phyloP scores from a whole-genome alignment of 2,329 filamentous ascomycete species.

The Ophidiomyces ophidiicola region DNA sequence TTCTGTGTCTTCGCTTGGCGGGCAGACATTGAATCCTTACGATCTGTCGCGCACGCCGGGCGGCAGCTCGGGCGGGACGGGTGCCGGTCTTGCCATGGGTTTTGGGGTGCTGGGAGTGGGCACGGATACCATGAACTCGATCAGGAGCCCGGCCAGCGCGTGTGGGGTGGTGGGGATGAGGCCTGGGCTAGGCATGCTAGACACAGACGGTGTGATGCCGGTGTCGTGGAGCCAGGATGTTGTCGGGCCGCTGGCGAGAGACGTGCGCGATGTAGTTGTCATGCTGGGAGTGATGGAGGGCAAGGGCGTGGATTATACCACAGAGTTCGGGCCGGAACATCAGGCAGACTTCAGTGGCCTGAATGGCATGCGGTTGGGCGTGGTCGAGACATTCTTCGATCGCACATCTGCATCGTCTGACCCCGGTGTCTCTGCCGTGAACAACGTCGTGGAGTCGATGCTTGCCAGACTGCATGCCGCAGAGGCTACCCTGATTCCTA shows the following conservation, averaged over 20 bases:
- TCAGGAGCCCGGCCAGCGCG: conserved; percentile 50
- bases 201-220: conserved; percentile 42
- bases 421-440: conserved; percentile 47
- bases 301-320: conserved; percentile 40
- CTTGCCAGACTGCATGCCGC: conserved; percentile 34
- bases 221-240: conserved; percentile 47
- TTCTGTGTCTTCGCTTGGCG: conserved; percentile 49
- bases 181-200: conserved; percentile 44
- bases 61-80: conserved; percentile 52
- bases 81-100: conserved; percentile 46
- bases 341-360: conserved; percentile 19
- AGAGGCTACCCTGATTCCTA: conserved; percentile 41
- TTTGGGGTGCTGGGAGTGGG: conserved; percentile 49
- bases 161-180: conserved; percentile 49
- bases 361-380: conserved; percentile 35
- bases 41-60: conserved; percentile 53
- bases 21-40: conserved; percentile 56
- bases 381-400: conserved; percentile 48
- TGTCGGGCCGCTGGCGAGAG: conserved; percentile 44
- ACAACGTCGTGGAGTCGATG: conserved; percentile 39
- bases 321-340: conserved; percentile 22
- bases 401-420: conserved; percentile 28
- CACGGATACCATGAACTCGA: conserved; percentile 51
- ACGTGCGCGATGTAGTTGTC: conserved; percentile 40
- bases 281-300: conserved; percentile 43